phyloP scores from a whole-genome alignment of 106 monocot species.

The Posidonia australis region DNA sequence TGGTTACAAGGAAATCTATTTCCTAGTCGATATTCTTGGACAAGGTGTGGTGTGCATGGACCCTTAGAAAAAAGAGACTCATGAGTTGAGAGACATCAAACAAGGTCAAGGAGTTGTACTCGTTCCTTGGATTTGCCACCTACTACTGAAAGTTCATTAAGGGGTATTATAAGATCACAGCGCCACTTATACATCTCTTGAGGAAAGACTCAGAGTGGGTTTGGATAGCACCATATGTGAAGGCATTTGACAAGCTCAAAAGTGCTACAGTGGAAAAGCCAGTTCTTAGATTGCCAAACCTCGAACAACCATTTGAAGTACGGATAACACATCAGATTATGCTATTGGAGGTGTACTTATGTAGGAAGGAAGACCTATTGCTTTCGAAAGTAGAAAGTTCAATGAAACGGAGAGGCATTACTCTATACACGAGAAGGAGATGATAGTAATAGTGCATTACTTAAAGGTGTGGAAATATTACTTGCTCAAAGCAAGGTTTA shows the following conservation, averaged over 20 bases:
- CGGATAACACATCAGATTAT: background rate
- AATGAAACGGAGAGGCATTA: too few species aligned
- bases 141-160: too few species aligned
- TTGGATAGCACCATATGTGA: background rate
- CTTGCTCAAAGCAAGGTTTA: background rate
- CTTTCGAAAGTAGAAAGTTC: too few species aligned
- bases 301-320: background rate
- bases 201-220: background rate
- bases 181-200: background rate
- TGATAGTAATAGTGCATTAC: background rate
- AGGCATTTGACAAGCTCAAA: background rate
- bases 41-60: background rate
- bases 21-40: background rate
- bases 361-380: too few species aligned
- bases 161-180: background rate
- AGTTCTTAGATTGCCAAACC: background rate
- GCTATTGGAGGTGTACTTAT: too few species aligned
- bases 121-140: background rate
- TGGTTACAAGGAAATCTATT: background rate
- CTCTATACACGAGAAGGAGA: slow-evolving; percentile 2
- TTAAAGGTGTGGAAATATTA: background rate
- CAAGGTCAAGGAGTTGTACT: background rate
- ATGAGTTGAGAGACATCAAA: background rate
- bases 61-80: background rate
- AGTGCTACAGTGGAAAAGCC: background rate